Evolutionary conservation across 129 eudicot genomes (phyloP).

Genomic region (Flaveria linearis): DNA sequence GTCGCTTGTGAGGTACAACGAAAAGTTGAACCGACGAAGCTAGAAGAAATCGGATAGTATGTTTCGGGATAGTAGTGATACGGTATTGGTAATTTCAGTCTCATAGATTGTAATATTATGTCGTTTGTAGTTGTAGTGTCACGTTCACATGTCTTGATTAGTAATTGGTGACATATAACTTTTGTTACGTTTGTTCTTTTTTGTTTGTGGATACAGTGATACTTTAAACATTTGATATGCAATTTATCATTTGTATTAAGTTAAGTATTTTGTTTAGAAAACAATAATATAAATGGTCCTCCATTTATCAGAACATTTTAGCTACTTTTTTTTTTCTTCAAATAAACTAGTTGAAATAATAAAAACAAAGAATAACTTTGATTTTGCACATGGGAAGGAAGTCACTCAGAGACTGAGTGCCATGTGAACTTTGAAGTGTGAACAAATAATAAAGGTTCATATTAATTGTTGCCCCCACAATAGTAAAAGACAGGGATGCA

Average conservation of each 20-base stretch:
- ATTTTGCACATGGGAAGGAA: neutral
- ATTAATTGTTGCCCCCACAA: neutral
- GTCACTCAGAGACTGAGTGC: neutral
- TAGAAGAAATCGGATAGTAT: neutral
- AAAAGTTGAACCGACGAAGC: conserved; percentile 41
- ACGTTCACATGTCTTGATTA: neutral
- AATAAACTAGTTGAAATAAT: neutral
- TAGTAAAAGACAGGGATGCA: neutral
- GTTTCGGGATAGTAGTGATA: too few species aligned
- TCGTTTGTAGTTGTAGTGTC: neutral
- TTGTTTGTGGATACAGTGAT: neutral
- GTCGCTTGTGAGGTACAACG: conserved; percentile 53
- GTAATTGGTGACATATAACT: neutral
- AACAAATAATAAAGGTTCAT: neutral
- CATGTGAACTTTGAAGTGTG: neutral
- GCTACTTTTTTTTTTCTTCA: too few species aligned
- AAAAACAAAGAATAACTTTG: neutral
- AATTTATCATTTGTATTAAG: too few species aligned
- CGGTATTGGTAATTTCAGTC: too few species aligned
- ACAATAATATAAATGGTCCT: too few species aligned
- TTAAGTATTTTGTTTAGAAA: too few species aligned
- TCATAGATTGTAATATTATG: too few species aligned
- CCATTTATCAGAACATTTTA: too few species aligned
- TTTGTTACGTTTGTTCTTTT: neutral
- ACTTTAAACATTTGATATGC: neutral